A percentile compares a stretch with the other conserved stretches of the same genome.
phyloP scores from a whole-genome alignment of 2,329 filamentous ascomycete species.

The Diaporthe helianthi region DNA sequence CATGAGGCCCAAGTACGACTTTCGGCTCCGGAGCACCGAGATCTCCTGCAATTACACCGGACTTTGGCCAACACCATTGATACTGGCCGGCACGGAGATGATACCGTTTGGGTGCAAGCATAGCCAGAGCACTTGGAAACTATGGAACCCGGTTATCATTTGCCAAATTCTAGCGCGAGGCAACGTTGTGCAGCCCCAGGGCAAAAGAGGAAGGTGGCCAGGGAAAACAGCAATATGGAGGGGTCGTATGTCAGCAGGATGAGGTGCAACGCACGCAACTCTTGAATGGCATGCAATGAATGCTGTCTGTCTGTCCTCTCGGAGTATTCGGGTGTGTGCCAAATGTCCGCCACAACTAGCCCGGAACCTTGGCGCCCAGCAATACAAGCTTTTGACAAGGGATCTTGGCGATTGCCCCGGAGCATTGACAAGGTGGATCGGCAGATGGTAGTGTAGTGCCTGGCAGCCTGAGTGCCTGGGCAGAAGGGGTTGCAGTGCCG shows the following conservation, averaged over 20 bases:
- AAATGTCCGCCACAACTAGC: neutral
- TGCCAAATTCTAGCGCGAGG: neutral
- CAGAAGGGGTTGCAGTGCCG: neutral
- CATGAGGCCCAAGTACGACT: too few relatives aligned
- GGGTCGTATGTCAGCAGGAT: constrained; percentile 5
- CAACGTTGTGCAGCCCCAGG: constrained; percentile 5
- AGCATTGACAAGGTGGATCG: neutral
- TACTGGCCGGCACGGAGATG: neutral
- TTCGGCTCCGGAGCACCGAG: neutral
- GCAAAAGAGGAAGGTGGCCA: constrained; percentile 17
- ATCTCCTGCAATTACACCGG: neutral
- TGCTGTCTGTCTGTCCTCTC: too few relatives aligned
- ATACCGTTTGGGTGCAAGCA: neutral
- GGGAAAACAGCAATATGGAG: neutral
- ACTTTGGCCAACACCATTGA: neutral
- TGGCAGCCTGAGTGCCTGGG: too few relatives aligned
- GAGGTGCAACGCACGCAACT: neutral
- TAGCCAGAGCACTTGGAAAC: neutral
- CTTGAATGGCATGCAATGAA: neutral
- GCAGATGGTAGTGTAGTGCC: constrained; percentile 12
- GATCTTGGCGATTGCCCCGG: constrained; percentile 3
- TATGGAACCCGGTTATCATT: neutral
- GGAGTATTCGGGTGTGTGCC: neutral
- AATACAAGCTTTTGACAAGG: constrained; percentile 23
- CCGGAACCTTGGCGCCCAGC: constrained; percentile 17